Evolutionary conservation across 306 rosid species (phyloP), one percentile per base, ranked within the genome.

Genomic region (Biancaea sappan): DNA sequence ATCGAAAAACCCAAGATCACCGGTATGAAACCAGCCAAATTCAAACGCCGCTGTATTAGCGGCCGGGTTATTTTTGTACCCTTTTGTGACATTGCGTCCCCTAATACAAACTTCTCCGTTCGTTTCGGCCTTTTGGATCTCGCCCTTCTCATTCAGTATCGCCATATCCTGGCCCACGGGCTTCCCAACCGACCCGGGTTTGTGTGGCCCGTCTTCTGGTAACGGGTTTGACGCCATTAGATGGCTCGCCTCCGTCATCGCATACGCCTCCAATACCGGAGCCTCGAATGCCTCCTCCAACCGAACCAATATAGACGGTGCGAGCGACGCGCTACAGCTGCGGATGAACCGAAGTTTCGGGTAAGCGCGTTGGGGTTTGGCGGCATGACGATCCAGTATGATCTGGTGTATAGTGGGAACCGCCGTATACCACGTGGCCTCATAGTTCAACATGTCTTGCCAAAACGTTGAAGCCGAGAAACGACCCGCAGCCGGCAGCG

Each of bases 391-490:
- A n/a, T 94, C 97, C 9, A 94, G 83, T 28, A 94, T 74, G 81
- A 94, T 94, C 80, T 91, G 98, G 78, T 94, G 98, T 51, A 94
- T 90, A n/a, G 98, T 94, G 1, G 96, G 98, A 26, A 94, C 98
- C 7, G 96, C 90, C 0, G 97, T 94, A 81, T 94, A 94, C 97
- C 98, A 94, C 64, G 98, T 91, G 37, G 93, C 96, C 24, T 74
- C 75, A 56, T 83, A 83, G 4, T 70, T 22, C 13, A 60, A 7
- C 98, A 94, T 94, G 80, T 94, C 98, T 5, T 81, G 47, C 97
- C 96, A 94, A 62, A 94, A 94, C 46, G 93, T 67, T 1, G 97
- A 83, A 1, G 97, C 98, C 0, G 97, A 89, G 90, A 94, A 94
- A 19, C 97, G 79, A 0, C 97, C 97, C 0, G 93, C 87, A 3